Percentiles rank a stretch among this genome's conserved stretches.
phyloP scores from a whole-genome alignment of 2,329 filamentous ascomycete species.

The Xylaria sp. region DNA sequence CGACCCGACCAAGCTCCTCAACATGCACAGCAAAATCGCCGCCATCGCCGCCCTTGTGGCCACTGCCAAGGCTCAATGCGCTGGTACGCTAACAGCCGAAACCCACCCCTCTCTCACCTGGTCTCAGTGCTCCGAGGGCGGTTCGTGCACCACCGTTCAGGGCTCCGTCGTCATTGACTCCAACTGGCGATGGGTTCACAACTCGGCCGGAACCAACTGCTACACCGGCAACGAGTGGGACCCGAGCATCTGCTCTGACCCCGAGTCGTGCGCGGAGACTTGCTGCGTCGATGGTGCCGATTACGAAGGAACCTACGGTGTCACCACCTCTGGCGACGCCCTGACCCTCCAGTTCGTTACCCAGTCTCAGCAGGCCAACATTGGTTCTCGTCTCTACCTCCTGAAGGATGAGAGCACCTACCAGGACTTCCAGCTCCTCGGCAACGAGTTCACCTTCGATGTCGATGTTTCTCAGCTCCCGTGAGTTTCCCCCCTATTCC shows the following conservation, averaged over 20 bases:
- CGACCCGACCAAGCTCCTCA: constrained; percentile 13
- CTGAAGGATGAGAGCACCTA: constrained; percentile 51
- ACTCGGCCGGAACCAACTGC: constrained; percentile 40
- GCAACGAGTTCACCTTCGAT: constrained; percentile 59
- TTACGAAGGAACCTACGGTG: constrained; percentile 42
- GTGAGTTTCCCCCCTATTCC: constrained; percentile 14
- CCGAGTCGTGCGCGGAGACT: constrained; percentile 35
- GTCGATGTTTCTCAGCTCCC: constrained; percentile 55
- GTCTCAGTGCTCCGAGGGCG: constrained; percentile 39
- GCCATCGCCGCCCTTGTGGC: constrained; percentile 35
- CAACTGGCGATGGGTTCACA: constrained; percentile 50
- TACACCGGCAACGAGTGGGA: constrained; percentile 41
- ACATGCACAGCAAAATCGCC: constrained; percentile 29
- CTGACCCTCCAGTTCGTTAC: constrained; percentile 48
- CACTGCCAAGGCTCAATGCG: constrained; percentile 38
- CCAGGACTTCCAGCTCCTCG: constrained; percentile 52
- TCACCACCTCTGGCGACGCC: constrained; percentile 40
- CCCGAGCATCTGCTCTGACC: constrained; percentile 32
- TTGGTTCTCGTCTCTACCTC: constrained; percentile 50
- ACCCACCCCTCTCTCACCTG: constrained; percentile 43
- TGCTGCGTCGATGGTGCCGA: constrained; percentile 43
- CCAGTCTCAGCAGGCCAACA: constrained; percentile 36
- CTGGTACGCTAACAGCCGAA: constrained; percentile 38
- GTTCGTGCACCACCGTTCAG: constrained; percentile 38
- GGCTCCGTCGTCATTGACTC: constrained; percentile 44